Evolutionary conservation across 2,329 filamentous ascomycete species (phyloP).

Genomic region (Alternaria angustiovoidea): DNA sequence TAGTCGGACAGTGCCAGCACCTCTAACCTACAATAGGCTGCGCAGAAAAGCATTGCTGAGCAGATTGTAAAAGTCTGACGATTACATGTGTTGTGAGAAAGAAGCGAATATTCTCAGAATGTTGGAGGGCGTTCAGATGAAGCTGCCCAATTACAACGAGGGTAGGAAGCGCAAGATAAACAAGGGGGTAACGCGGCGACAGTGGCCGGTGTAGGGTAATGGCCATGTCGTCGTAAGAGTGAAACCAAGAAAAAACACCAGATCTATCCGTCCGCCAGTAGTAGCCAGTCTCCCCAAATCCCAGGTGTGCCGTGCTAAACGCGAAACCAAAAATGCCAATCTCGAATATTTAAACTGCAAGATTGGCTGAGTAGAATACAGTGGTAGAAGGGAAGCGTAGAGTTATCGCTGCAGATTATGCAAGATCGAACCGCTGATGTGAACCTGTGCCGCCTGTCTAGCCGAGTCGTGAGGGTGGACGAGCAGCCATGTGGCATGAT

Average conservation of each 20-base stretch:
- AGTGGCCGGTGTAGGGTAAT: conserved; percentile 34
- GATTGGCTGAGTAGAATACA: conserved; percentile 39
- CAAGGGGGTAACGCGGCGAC: conserved; percentile 36
- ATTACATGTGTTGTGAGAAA: conserved; percentile 31
- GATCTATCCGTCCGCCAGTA: conserved; percentile 32
- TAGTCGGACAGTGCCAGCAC: conserved; percentile 46
- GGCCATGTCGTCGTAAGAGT: conserved; percentile 45
- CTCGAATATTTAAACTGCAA: conserved; percentile 22
- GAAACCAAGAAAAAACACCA: conserved; percentile 36
- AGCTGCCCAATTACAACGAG: conserved; percentile 50
- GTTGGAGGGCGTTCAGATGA: conserved; percentile 20
- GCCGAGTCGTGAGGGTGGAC: conserved; percentile 41
- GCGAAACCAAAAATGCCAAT: conserved; percentile 33
- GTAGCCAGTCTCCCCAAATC: conserved; percentile 27
- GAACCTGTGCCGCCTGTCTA: conserved; percentile 44
- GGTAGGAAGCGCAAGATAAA: conserved; percentile 45
- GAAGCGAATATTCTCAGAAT: conserved; percentile 48
- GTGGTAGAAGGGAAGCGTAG: conserved; percentile 30
- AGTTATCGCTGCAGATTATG: conserved; percentile 37
- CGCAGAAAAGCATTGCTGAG: conserved; percentile 26
- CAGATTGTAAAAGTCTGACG: conserved; percentile 27
- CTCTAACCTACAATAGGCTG: conserved; percentile 36
- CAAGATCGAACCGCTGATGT: conserved; percentile 28
- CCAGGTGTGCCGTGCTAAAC: conserved; percentile 35
- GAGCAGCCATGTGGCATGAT: conserved; percentile 36